Evolutionary conservation across 495 filamentous ascomycete genomes (phyloP).

Genomic region (Pyrenopolyporus hunteri): DNA sequence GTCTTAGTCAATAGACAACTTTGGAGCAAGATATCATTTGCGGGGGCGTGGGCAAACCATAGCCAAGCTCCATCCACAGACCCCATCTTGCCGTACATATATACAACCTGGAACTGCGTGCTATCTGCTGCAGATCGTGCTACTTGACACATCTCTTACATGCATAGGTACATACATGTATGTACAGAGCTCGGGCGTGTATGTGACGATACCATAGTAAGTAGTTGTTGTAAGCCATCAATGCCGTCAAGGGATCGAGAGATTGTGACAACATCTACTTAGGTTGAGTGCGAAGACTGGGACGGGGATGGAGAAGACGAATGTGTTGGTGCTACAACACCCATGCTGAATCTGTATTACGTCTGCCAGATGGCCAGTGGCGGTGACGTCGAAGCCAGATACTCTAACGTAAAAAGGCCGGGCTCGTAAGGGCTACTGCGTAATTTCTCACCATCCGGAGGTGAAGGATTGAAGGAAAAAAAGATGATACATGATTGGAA

Average conservation of each 20-base stretch:
- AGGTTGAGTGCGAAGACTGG: conserved; percentile 4
- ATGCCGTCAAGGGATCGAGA: conserved; percentile 12
- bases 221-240: too few species aligned
- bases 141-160: conserved; percentile 22
- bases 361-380: not conserved
- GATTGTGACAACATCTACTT: conserved; percentile 15
- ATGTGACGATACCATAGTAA: too few species aligned
- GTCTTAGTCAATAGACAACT: conserved; percentile 12
- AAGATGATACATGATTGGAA: too few species aligned
- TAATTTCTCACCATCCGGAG: not conserved
- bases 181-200: too few species aligned
- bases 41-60: conserved; percentile 26
- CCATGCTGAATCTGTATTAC: not conserved
- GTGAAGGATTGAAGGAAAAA: conserved; percentile 1
- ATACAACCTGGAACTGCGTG: conserved; percentile 1
- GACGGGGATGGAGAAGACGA: not conserved
- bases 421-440: not conserved
- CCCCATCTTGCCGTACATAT: conserved; percentile 16
- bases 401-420: conserved; percentile 19
- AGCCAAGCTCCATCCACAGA: not conserved
- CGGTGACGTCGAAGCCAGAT: conserved; percentile 14
- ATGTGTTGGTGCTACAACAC: not conserved
- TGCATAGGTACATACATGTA: too few species aligned
- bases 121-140: conserved; percentile 7
- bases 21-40: conserved; percentile 10